These are phyloP conservation scores for Bipolaris gigantea DNA, from an alignment of 2,329 filamentous ascomycete species.

Conservation along the genomic window DNA sequence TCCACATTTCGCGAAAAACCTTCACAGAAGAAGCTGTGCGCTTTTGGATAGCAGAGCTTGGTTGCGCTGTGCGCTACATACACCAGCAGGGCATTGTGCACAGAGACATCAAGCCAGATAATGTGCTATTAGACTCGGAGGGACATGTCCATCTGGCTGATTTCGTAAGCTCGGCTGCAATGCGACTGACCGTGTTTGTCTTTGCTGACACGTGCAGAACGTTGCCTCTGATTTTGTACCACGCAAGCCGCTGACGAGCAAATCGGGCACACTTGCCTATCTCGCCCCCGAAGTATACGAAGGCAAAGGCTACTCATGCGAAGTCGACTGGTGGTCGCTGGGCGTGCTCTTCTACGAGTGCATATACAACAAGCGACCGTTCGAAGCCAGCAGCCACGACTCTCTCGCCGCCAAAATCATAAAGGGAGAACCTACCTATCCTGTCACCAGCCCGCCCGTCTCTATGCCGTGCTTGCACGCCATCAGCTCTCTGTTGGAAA, in stretches of 20 bases:
- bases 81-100: conserved; percentile 49
- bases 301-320: conserved; percentile 83
- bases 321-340: conserved; percentile 98
- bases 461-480: conserved; percentile 86
- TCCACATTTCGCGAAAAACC: conserved; percentile 96
- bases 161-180: conserved; percentile 66
- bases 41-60: conserved; percentile 95
- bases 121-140: conserved; percentile 47
- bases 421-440: conserved; percentile 80
- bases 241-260: conserved; percentile 83
- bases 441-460: conserved; percentile 89
- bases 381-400: conserved; percentile 85
- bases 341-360: conserved; percentile 99
- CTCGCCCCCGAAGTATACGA: conserved; percentile 93
- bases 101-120: conserved; percentile 49
- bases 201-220: conserved; percentile 66
- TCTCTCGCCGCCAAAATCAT: conserved; percentile 78
- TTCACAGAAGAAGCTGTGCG: conserved; percentile 96
- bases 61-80: conserved; percentile 73
- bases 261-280: conserved; percentile 94
- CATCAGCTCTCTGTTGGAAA: conserved; percentile 79
- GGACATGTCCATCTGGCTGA: conserved; percentile 93
- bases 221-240: conserved; percentile 91
- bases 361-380: conserved; percentile 98
- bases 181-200: background rate